Evolutionary conservation across 139 green algal genomes (phyloP).

Genomic region (Chlorella sp.): DNA sequence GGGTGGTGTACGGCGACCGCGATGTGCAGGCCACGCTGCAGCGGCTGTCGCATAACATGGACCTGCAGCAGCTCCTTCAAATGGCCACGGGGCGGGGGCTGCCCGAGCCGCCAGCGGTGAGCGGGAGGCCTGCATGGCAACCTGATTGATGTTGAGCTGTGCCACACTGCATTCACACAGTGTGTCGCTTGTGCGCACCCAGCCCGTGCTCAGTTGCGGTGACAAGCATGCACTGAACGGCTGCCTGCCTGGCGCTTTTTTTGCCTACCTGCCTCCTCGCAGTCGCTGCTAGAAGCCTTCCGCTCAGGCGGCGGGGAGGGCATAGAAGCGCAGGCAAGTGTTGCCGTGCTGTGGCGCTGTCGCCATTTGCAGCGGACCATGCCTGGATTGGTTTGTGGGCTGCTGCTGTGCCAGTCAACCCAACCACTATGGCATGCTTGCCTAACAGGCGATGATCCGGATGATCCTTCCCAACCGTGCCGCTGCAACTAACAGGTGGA

Average conservation of each 20-base stretch:
- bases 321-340: constrained; percentile 15
- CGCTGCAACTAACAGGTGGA: too few species aligned
- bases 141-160: too few species aligned
- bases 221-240: too few species aligned
- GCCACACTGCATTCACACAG: too few species aligned
- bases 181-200: too few species aligned
- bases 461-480: too few species aligned
- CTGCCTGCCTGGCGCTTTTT: too few species aligned
- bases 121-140: not conserved
- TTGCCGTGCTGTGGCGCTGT: not conserved
- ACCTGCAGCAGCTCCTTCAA: constrained; percentile 32
- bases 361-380: not conserved
- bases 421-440: too few species aligned
- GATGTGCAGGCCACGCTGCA: constrained; percentile 35
- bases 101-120: constrained; percentile 18
- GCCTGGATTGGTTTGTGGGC: too few species aligned
- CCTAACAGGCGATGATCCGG: too few species aligned
- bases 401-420: not conserved
- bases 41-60: constrained; percentile 18
- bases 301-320: not conserved
- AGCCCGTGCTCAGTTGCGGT: too few species aligned
- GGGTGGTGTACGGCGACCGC: constrained; percentile 50
- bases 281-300: not conserved
- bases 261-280: too few species aligned
- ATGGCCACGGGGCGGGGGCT: constrained; percentile 13